phyloP scores from a whole-genome alignment of 495 filamentous ascomycete species.

The Tuber magnatum region DNA sequence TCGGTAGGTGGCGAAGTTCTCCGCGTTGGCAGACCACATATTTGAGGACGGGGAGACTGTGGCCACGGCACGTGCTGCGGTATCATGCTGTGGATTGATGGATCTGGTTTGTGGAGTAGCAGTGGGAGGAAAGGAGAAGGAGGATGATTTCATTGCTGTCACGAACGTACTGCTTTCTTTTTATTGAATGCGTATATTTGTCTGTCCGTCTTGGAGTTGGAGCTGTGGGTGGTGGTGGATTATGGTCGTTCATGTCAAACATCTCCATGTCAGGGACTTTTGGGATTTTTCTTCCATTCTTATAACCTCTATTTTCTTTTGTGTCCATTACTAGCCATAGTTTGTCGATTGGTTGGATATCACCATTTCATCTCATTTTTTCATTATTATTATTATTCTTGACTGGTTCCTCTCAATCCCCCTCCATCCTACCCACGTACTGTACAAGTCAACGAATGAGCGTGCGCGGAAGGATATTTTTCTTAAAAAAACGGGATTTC shows the following conservation, averaged over 20 bases:
- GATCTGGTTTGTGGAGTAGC: conserved; percentile 16
- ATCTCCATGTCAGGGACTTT: conserved; percentile 38
- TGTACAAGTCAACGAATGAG: not conserved
- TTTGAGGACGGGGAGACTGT: not conserved
- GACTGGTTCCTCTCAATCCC: not conserved
- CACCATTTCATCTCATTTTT: not conserved
- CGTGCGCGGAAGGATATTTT: not conserved
- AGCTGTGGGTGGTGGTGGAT: conserved; percentile 34
- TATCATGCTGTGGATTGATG: conserved; percentile 9
- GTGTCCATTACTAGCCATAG: not conserved
- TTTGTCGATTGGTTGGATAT: not conserved
- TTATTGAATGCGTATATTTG: conserved; percentile 24
- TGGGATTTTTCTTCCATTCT: conserved; percentile 39
- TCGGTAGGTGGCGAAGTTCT: not conserved
- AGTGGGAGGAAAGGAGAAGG: conserved; percentile 2
- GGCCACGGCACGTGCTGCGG: conserved; percentile 13
- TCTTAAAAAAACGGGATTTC: not conserved
- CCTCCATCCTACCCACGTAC: not conserved
- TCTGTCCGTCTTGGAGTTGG: conserved; percentile 13
- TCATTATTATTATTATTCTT: not conserved
- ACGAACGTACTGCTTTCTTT: not conserved
- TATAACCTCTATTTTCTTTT: conserved; percentile 19
- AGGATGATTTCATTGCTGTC: conserved; percentile 20
- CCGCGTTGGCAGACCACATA: not conserved
- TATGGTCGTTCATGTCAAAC: conserved; percentile 25